phyloP scores from a whole-genome alignment of 2,329 filamentous ascomycete genomes.

The Beauveria medogensis region DNA sequence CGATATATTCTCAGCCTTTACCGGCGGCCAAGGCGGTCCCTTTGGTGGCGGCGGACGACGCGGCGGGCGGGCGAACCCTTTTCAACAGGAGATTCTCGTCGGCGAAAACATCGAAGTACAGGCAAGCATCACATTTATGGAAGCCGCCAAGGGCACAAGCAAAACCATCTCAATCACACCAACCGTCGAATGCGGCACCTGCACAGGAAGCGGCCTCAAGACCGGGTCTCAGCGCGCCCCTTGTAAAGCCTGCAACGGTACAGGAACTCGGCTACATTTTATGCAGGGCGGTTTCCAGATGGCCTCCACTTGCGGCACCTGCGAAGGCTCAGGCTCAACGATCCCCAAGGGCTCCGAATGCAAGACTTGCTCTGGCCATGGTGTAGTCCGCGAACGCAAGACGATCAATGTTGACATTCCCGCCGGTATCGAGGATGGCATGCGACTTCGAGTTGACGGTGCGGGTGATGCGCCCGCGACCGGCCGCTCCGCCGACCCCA shows the following conservation, averaged over 20 bases:
- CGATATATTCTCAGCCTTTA: conserved; percentile 86
- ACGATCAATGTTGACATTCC: conserved; percentile 87
- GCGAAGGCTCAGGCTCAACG: conserved; percentile 67
- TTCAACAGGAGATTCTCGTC: conserved; percentile 73
- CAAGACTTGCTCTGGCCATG: conserved; percentile 68
- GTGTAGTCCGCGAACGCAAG: conserved; percentile 74
- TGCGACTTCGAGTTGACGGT: conserved; percentile 76
- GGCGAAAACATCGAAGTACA: conserved; percentile 96
- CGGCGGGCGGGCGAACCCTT: conserved; percentile 52
- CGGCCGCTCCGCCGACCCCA: conserved; percentile 56
- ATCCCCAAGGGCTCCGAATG: conserved; percentile 79
- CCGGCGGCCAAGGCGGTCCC: conserved; percentile 41
- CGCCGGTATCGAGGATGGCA: conserved; percentile 91
- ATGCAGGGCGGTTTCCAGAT: conserved; percentile 95
- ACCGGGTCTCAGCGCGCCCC: conserved; percentile 62
- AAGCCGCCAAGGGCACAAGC: conserved; percentile 82
- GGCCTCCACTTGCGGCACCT: conserved; percentile 77
- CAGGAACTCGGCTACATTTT: conserved; percentile 78
- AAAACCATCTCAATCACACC: conserved; percentile 87
- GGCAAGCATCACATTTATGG: conserved; percentile 88
- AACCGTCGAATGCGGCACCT: conserved; percentile 72
- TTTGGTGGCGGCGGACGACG: conserved; percentile 49
- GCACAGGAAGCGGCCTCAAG: conserved; percentile 77
- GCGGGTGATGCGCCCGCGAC: conserved; percentile 83
- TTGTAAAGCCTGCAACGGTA: conserved; percentile 77